Evolutionary conservation across 2,329 filamentous ascomycete genomes (phyloP).

Genomic region (Aspergillus candidus): DNA sequence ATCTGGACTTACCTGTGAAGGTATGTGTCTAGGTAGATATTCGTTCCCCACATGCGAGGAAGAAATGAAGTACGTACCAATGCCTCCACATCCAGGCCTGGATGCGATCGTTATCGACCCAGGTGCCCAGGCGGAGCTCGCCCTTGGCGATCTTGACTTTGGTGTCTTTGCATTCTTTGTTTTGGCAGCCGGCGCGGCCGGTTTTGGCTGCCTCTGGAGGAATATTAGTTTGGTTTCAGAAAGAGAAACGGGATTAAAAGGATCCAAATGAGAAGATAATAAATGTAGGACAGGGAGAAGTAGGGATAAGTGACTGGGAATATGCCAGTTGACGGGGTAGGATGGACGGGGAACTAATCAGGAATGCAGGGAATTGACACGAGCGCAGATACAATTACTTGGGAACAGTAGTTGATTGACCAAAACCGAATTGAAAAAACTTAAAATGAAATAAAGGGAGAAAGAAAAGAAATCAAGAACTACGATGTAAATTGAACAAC

Average conservation of each 20-base stretch:
- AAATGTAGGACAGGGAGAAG: too few relatives aligned
- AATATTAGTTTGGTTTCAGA: constrained; percentile 8
- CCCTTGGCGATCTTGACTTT: constrained; percentile 70
- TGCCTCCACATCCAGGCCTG: constrained; percentile 74
- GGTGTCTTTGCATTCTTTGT: constrained; percentile 64
- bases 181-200: constrained; percentile 68
- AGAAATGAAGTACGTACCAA: constrained; percentile 55
- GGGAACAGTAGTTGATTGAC: not conserved
- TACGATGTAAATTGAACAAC: not conserved
- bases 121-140: constrained; percentile 68
- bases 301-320: too few relatives aligned
- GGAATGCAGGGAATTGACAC: not conserved
- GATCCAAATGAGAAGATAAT: not conserved
- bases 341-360: not conserved
- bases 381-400: not conserved
- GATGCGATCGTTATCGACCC: constrained; percentile 57
- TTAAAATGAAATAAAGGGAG: not conserved
- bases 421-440: not conserved
- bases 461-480: not conserved
- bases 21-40: not conserved
- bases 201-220: constrained; percentile 61
- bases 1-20: too few relatives aligned
- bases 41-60: not conserved
- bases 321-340: not conserved
- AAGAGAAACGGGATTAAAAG: not conserved